Conservation (phyloP, 441 rosid species). For the Arabidopsis hybrid region DNA sequence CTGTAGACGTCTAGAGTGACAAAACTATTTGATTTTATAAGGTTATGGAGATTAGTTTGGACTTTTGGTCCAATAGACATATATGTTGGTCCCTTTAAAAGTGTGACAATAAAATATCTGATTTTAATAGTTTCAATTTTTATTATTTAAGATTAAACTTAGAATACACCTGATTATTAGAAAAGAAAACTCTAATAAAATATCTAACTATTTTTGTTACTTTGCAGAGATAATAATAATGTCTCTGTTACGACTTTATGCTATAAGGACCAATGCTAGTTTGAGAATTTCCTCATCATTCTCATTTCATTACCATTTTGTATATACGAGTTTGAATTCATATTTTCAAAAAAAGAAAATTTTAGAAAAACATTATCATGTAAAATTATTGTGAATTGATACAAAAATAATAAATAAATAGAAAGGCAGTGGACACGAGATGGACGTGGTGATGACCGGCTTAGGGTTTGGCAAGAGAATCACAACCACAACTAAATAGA, state of each 20-base stretch:
- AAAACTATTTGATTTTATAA: not conserved
- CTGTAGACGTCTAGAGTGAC: not conserved
- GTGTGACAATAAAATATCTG: too few species aligned
- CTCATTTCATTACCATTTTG: constrained; percentile 11
- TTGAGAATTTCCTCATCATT: not conserved
- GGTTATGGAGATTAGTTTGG: not conserved
- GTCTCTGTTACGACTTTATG: constrained; percentile 1
- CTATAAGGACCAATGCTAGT: not conserved
- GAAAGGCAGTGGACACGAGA: constrained; percentile 42
- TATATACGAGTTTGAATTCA: not conserved
- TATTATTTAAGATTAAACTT: not conserved
- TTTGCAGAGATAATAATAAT: not conserved
- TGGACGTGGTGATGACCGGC: constrained; percentile 45
- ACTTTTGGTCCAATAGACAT: not conserved
- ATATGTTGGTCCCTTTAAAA: not conserved
- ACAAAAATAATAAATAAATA: not conserved
- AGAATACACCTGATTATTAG: not conserved
- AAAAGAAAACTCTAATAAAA: not conserved
- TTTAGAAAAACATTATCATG: constrained; percentile 2
- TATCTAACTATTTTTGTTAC: not conserved
- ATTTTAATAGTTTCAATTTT: not conserved
- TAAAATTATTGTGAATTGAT: constrained; percentile 14
- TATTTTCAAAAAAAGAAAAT: not conserved
- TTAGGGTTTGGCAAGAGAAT: constrained; percentile 64
- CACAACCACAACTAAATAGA: constrained; percentile 54